Evolutionary conservation across 495 filamentous ascomycete species (phyloP).

Genomic region (Neurospora terricola): DNA sequence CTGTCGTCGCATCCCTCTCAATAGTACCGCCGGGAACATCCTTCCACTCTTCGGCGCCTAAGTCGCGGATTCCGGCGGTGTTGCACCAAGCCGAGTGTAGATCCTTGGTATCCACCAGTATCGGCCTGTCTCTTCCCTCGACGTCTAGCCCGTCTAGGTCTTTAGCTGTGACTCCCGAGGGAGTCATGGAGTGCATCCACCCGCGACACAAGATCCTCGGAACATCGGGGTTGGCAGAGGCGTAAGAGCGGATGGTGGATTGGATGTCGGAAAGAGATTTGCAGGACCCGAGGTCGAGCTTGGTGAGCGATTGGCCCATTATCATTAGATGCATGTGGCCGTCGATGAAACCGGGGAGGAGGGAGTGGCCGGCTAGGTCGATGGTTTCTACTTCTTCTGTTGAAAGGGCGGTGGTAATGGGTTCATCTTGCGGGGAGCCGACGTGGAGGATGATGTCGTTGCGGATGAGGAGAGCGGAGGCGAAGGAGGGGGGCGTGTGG

Average conservation of each 20-base stretch:
- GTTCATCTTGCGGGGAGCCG: slow-evolving; percentile 29
- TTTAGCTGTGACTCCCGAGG: slow-evolving; percentile 38
- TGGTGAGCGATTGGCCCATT: slow-evolving; percentile 48
- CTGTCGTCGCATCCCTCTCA: slow-evolving; percentile 42
- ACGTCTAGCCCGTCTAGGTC: slow-evolving; percentile 50
- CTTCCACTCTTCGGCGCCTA: slow-evolving; percentile 35
- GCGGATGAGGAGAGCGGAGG: slow-evolving; percentile 26
- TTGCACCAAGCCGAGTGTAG: slow-evolving; percentile 56
- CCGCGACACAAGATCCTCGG: slow-evolving; percentile 46
- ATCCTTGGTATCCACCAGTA: slow-evolving; percentile 53
- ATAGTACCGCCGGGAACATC: slow-evolving; percentile 50
- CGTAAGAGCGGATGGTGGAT: slow-evolving; percentile 38
- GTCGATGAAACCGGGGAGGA: slow-evolving; percentile 57
- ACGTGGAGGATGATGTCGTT: slow-evolving; percentile 30
- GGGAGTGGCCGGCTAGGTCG: slow-evolving; percentile 39
- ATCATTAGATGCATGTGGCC: slow-evolving; percentile 55
- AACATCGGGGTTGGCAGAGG: slow-evolving; percentile 35
- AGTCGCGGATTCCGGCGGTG: slow-evolving; percentile 41
- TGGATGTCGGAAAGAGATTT: slow-evolving; percentile 46
- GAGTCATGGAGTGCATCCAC: slow-evolving; percentile 53
- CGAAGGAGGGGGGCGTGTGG: slow-evolving; percentile 23
- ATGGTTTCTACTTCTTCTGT: slow-evolving; percentile 16
- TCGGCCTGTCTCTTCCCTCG: slow-evolving; percentile 37
- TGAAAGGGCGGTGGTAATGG: slow-evolving; percentile 22
- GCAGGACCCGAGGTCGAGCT: slow-evolving; percentile 45